A percentile compares a stretch with the other conserved stretches of the same genome.
phyloP scores from a whole-genome alignment of 2,329 filamentous ascomycete species.

The Scedosporium boydii region DNA sequence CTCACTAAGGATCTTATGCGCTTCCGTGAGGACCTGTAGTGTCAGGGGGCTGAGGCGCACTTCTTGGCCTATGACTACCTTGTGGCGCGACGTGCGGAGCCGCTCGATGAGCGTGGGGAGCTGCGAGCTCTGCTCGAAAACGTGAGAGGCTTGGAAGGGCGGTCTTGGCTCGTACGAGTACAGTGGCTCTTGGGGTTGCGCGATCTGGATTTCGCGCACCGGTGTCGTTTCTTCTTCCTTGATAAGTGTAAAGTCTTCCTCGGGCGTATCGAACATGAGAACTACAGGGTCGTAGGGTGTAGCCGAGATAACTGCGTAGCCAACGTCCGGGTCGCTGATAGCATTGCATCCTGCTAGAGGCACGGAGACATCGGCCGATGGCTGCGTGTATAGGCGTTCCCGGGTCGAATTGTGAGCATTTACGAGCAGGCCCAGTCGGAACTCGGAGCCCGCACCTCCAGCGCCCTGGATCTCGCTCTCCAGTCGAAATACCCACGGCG shows the following conservation, averaged over 20 bases:
- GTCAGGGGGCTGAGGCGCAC: conserved; percentile 62
- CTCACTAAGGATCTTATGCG: conserved; percentile 59
- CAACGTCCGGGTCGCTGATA: conserved; percentile 52
- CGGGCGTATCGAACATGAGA: conserved; percentile 50
- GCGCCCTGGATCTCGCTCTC: conserved; percentile 50
- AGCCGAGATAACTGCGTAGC: conserved; percentile 52
- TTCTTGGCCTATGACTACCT: conserved; percentile 54
- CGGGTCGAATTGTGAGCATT: conserved; percentile 46
- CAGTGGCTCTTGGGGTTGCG: conserved; percentile 24
- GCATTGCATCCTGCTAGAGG: conserved; percentile 44
- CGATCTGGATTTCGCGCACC: not conserved
- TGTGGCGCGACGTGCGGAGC: conserved; percentile 49
- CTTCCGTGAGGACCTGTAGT: conserved; percentile 61
- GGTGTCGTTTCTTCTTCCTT: conserved; percentile 2
- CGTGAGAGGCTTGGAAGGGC: conserved; percentile 53
- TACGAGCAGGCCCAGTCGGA: conserved; percentile 50
- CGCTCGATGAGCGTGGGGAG: conserved; percentile 47
- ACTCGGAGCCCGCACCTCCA: conserved; percentile 45
- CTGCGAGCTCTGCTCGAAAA: conserved; percentile 47
- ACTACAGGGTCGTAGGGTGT: conserved; percentile 49
- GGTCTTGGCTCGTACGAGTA: conserved; percentile 55
- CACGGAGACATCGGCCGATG: conserved; percentile 32
- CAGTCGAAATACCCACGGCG: conserved; percentile 54
- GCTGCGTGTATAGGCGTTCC: conserved; percentile 48
- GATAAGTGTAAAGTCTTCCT: conserved; percentile 36